Percentiles rank a stretch among this genome's conserved stretches.
Conservation (phyloP, 805 yeast species). For the Naumovozyma baii region DNA sequence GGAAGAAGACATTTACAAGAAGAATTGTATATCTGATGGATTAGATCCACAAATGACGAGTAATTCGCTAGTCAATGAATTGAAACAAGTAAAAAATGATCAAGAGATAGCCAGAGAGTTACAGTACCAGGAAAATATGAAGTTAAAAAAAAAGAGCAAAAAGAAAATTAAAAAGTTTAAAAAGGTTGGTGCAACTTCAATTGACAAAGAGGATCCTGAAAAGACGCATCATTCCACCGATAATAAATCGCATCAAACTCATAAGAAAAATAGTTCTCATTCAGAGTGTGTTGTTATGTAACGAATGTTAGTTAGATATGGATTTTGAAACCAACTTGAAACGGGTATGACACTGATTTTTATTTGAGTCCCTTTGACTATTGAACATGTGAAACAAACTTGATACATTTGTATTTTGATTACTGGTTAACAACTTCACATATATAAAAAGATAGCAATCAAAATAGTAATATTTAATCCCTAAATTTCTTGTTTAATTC, state of each 20-base stretch:
- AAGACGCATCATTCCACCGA: too few species aligned
- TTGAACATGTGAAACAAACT: too few species aligned
- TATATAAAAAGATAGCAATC: too few species aligned
- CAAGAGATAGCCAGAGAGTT: slow-evolving; percentile 34
- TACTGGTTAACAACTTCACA: too few species aligned
- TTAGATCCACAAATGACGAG: slow-evolving; percentile 5
- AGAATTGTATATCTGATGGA: background rate
- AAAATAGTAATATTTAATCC: too few species aligned
- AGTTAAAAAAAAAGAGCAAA: slow-evolving; percentile 7
- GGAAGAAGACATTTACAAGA: background rate
- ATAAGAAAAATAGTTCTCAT: background rate
- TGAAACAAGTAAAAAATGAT: slow-evolving; percentile 21
- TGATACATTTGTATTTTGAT: too few species aligned
- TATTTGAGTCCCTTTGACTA: too few species aligned
- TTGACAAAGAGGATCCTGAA: background rate
- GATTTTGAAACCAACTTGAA: background rate
- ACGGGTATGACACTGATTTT: background rate
- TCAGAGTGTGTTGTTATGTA: background rate
- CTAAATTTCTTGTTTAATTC: too few species aligned
- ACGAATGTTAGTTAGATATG: too few species aligned
- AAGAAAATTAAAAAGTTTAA: slow-evolving; percentile 35
- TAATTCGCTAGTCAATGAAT: background rate
- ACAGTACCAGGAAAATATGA: slow-evolving; percentile 46
- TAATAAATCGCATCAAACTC: background rate
- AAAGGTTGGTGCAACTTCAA: slow-evolving; percentile 22